A percentile compares a stretch with the other conserved stretches of the same genome.
These are phyloP conservation scores for Acanthamoeba comandoni DNA, from an alignment of 208 protist genomes.

Conservation along the genomic window DNA sequence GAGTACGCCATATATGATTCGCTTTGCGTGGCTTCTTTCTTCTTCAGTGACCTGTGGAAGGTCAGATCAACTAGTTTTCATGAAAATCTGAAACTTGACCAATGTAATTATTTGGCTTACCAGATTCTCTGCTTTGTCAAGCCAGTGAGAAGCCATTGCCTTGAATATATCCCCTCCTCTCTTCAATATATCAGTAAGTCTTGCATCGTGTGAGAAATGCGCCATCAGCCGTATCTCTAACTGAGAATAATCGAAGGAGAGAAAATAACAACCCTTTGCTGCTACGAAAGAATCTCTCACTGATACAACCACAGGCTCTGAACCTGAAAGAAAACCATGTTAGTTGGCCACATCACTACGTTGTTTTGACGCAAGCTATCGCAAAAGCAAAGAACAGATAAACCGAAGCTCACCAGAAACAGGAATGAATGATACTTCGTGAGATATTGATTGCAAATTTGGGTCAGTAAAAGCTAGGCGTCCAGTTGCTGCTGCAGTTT, in stretches of 20 bases:
- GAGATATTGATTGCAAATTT: conserved; percentile 6
- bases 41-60: not conserved
- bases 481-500: conserved; percentile 5
- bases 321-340: not conserved
- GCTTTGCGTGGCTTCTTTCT: not conserved
- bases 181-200: not conserved
- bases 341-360: not conserved
- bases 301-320: not conserved
- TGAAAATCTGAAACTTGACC: no score
- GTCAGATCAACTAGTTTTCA: no score
- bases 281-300: not conserved
- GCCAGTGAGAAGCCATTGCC: not conserved
- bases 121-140: conserved; percentile 15
- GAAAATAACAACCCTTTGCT: not conserved
- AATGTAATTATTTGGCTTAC: no score
- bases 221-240: not conserved
- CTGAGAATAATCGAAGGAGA: not conserved
- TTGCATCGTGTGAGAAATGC: not conserved
- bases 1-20: not conserved
- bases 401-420: not conserved
- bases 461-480: conserved; percentile 9
- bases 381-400: no score
- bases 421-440: not conserved
- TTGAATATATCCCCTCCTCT: not conserved
- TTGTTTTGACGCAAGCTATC: not conserved